These are phyloP conservation scores for Paracoccidioides lutzii DNA, from an alignment of 2,329 filamentous ascomycete species.

Conservation along the genomic window DNA sequence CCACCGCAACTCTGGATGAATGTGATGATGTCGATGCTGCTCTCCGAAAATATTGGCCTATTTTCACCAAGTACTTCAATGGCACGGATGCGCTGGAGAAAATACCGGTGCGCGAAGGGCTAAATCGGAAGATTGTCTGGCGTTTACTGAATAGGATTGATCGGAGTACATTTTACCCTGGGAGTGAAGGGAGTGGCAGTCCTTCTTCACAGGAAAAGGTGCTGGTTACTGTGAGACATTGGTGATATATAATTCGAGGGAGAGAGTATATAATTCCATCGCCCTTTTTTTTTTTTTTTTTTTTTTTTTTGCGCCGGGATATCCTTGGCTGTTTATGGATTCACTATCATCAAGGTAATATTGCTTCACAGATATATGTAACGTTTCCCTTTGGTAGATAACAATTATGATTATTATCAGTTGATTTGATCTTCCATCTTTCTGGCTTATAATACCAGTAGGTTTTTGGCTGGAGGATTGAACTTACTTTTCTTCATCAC, in stretches of 20 bases:
- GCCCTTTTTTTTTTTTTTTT: neutral
- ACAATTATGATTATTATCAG: neutral
- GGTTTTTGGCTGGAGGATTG: neutral
- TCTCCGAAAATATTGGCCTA: slow-evolving; percentile 54
- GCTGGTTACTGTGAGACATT: slow-evolving; percentile 54
- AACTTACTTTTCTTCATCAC: neutral
- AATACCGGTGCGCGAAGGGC: slow-evolving; percentile 68
- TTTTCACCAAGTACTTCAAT: slow-evolving; percentile 76
- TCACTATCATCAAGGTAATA: no score
- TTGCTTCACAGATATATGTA: neutral
- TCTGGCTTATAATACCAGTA: neutral
- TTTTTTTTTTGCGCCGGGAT: no score
- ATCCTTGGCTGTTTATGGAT: no score
- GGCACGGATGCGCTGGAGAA: slow-evolving; percentile 74
- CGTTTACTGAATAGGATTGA: slow-evolving; percentile 50
- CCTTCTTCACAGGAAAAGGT: slow-evolving; percentile 26
- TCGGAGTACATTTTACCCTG: slow-evolving; percentile 38
- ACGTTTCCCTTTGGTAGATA: neutral
- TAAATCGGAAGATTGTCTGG: slow-evolving; percentile 61
- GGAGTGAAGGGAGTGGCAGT: slow-evolving; percentile 12
- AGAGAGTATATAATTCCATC: neutral
- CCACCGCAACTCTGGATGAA: slow-evolving; percentile 6
- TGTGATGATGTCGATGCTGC: slow-evolving; percentile 10
- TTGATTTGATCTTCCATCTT: neutral
- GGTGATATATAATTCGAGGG: slow-evolving; percentile 33